A percentile compares a stretch with the other conserved stretches of the same genome.
Conservation (phyloP, 768 basidiomycete genomes). For the Crepidotus variabilis region DNA sequence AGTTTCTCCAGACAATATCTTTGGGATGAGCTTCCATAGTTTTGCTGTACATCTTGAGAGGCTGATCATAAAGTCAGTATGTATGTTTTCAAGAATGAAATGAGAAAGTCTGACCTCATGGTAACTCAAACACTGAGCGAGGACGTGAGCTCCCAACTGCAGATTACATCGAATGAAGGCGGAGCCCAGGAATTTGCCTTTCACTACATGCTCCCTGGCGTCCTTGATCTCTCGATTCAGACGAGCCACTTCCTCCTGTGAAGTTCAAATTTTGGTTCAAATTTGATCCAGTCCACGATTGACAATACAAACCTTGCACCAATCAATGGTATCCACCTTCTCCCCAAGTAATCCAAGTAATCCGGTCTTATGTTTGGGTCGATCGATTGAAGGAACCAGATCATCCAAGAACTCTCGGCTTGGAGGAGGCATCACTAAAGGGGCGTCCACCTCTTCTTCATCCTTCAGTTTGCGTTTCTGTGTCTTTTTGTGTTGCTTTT, state of each 20-base stretch:
- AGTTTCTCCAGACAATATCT: conserved; percentile 57
- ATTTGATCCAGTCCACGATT: background rate
- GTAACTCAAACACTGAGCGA: conserved; percentile 56
- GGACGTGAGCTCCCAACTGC: conserved; percentile 72
- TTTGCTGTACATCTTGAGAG: conserved; percentile 53
- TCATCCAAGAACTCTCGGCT: conserved; percentile 40
- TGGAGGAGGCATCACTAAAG: conserved; percentile 19
- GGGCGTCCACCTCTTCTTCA: conserved; percentile 16
- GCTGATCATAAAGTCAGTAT: conserved; percentile 26
- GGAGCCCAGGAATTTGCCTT: conserved; percentile 47
- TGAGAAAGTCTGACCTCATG: conserved; percentile 35
- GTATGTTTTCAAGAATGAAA: conserved; percentile 4
- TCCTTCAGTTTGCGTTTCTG: conserved; percentile 23
- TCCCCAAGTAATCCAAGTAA: conserved; percentile 48
- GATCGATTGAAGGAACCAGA: conserved; percentile 43
- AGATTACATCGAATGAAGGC: conserved; percentile 68
- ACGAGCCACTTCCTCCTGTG: conserved; percentile 47
- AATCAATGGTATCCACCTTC: conserved; percentile 67
- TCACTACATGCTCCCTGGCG: conserved; percentile 28
- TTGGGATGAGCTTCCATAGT: conserved; percentile 55
- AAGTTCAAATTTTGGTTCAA: background rate
- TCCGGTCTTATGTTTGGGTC: conserved; percentile 52
- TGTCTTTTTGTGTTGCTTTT: conserved; percentile 29
- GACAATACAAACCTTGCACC: conserved; percentile 42
- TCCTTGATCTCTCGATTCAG: conserved; percentile 42